Evolutionary conservation across 768 basidiomycete genomes (phyloP).

Genomic region (Coprinopsis sp.): DNA sequence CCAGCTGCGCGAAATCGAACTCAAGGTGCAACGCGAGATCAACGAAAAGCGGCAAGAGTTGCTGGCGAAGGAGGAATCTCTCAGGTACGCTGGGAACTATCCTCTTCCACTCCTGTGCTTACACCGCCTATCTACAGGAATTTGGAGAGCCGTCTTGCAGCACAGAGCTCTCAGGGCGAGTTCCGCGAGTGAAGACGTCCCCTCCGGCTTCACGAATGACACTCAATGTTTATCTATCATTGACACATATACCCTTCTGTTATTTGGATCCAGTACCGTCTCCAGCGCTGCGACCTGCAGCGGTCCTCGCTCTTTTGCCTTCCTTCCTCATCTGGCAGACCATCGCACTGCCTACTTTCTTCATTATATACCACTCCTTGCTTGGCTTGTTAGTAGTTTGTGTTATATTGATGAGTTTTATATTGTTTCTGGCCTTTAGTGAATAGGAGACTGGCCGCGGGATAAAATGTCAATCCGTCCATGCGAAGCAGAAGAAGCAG

Average conservation of each 20-base stretch:
- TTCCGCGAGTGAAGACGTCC: slow-evolving; percentile 57
- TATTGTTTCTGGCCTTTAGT: no score
- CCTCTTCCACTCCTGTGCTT: not conserved
- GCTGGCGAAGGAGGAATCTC: slow-evolving; percentile 92
- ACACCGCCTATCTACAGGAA: slow-evolving; percentile 44
- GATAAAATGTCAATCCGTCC: no score
- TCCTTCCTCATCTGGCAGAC: not conserved
- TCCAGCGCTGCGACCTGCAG: not conserved
- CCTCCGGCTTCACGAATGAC: slow-evolving; percentile 5
- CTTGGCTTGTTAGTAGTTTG: slow-evolving; percentile 4
- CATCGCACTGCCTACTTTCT: not conserved
- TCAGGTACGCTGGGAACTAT: slow-evolving; percentile 47
- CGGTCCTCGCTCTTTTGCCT: not conserved
- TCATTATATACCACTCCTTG: slow-evolving; percentile 11
- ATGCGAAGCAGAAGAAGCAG: no score
- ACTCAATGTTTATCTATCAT: slow-evolving; percentile 3
- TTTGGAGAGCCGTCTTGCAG: slow-evolving; percentile 85
- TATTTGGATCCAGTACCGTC: slow-evolving; percentile 9
- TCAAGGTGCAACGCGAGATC: slow-evolving; percentile 97
- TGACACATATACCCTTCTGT: slow-evolving; percentile 22
- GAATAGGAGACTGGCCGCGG: no score
- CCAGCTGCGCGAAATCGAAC: slow-evolving; percentile 93
- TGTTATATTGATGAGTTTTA: no score
- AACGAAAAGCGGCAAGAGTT: slow-evolving; percentile 96
- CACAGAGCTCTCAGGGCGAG: slow-evolving; percentile 79